Base-by-base conservation (phyloP, 805 yeast genomes). In the Wickerhamiella bombiphila region DNA sequence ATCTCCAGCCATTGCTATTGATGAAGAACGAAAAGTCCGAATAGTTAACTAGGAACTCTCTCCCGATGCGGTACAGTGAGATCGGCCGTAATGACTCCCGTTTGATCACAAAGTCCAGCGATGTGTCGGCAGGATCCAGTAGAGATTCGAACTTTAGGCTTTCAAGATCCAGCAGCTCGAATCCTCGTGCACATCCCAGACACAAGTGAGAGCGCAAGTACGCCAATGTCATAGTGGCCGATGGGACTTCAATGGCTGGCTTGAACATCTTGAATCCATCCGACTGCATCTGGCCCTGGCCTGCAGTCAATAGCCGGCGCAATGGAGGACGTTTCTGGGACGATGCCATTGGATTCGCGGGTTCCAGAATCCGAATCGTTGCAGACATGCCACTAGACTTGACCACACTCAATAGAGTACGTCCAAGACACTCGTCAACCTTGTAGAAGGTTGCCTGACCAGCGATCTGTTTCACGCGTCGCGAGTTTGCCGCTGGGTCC, bases 111-210 rank as follows among this genome's bases (percentile, higher is more conserved):
- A 91, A 91, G 53, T 91, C 98, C 38, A 91, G 66, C 15, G 96
- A 83, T 0, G 97, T 93, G 54, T 91, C 98, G 0, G 97, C 98
- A n/a, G 94, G 95, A 60, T 91, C 97, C 50, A 91, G 65, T 36
- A 91, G 69, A 7, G 91, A 75, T 59, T 91, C 96, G 58, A 80
- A 83, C 42, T 76, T 80, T 42, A 81, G 78, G 37, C 79, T 81
- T 42, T 79, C 80, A 31, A 86, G 65, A 14, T 93, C 79, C 26
- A 91, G 85, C 52, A 91, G 83, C 61, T 91, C 97, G 63, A 91
- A 91, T 0, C 98, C 98, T 56, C 79, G 82, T 21, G 94, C 77
- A 52, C 98, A 91, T 19, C 98, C 98, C 46, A 91, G 80, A 64
- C 96, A 88, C 44, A 91, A 62, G 52, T 79, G 80, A 3, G 86